phyloP scores from a whole-genome alignment of 179 eudicot genomes.

The Silene coronaria region DNA sequence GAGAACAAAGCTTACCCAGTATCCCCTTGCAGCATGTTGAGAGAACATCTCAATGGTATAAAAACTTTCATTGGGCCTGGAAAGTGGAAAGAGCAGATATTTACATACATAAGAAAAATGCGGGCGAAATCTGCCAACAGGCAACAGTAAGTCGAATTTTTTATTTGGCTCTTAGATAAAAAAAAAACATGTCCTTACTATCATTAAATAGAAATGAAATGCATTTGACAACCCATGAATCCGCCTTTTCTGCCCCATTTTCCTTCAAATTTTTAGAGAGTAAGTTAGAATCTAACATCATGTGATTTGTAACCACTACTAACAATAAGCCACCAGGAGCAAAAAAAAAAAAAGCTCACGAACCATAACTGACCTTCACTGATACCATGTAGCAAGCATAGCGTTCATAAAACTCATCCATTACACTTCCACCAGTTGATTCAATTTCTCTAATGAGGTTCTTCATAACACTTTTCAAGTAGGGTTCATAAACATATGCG shows the following conservation, averaged over 20 bases:
- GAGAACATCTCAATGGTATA: slow-evolving; percentile 67
- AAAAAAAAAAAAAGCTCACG: too few species aligned
- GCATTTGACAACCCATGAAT: slow-evolving; percentile 50
- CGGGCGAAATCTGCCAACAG: slow-evolving; percentile 3
- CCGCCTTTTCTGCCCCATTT: slow-evolving; percentile 36
- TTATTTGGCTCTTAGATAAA: not conserved
- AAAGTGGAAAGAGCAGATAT: slow-evolving; percentile 20
- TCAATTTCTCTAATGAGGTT: slow-evolving; percentile 78
- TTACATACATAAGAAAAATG: slow-evolving; percentile 19
- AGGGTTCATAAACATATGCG: slow-evolving; percentile 41
- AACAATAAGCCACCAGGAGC: not conserved
- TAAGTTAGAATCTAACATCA: not conserved
- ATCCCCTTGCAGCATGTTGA: slow-evolving; percentile 96
- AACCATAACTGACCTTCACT: slow-evolving; percentile 42
- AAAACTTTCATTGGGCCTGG: slow-evolving; percentile 42
- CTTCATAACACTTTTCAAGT: slow-evolving; percentile 58
- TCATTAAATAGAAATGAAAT: slow-evolving; percentile 57
- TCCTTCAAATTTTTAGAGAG: slow-evolving; percentile 36
- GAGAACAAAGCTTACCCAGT: slow-evolving; percentile 61
- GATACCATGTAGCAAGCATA: slow-evolving; percentile 66
- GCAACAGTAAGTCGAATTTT: not conserved
- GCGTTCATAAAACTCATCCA: slow-evolving; percentile 72
- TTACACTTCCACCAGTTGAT: slow-evolving; percentile 44
- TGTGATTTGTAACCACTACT: not conserved
- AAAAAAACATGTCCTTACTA: slow-evolving; percentile 33